Conservation (phyloP, 345 rosid species). For the Jatropha curcas region DNA sequence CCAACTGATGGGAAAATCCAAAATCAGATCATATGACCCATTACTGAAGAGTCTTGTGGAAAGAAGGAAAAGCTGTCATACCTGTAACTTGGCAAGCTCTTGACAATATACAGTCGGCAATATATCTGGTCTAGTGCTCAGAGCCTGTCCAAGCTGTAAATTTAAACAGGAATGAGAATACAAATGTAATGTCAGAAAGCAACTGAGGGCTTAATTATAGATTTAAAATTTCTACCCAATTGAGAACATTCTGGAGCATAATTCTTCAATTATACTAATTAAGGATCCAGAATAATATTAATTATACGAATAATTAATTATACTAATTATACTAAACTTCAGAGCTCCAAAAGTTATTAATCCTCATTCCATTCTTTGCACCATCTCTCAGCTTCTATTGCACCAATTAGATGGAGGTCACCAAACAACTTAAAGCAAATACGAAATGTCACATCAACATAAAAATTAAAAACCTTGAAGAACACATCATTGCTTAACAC, state of each 20-base stretch:
- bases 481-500: background rate
- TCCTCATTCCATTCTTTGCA: background rate
- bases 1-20: background rate
- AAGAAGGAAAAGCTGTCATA: slow-evolving; percentile 20
- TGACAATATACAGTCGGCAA: slow-evolving; percentile 80
- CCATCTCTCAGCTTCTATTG: background rate
- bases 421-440: background rate
- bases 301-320: too few species aligned
- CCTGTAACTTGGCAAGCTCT: slow-evolving; percentile 97
- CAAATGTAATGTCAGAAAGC: background rate
- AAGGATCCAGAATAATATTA: background rate
- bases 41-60: slow-evolving; percentile 1
- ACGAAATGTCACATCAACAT: background rate
- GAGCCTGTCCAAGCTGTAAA: slow-evolving; percentile 92
- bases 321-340: background rate
- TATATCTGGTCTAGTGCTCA: slow-evolving; percentile 93
- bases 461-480: background rate
- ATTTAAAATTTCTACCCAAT: slow-evolving; percentile 15
- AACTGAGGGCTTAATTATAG: background rate
- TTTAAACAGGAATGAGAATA: slow-evolving; percentile 8
- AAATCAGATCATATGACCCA: slow-evolving; percentile 6
- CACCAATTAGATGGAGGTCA: background rate
- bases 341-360: background rate
- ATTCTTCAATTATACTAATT: background rate
- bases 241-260: background rate